Conservation (phyloP, 2,329 filamentous ascomycete genomes). For the Nothomitra cinnamomea region DNA sequence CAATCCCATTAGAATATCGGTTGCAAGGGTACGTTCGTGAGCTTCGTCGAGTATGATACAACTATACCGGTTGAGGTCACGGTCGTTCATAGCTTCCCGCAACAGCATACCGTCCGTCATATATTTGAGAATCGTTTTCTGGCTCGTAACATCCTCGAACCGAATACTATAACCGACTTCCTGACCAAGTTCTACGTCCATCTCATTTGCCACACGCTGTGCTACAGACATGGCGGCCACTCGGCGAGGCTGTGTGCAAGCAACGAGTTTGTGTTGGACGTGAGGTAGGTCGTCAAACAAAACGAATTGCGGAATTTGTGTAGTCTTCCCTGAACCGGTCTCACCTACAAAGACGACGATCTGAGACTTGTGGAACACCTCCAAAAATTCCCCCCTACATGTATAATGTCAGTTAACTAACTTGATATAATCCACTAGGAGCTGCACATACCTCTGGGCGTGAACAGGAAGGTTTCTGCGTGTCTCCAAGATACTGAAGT, state of each 20-base stretch:
- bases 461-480: slow-evolving; percentile 80
- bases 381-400: slow-evolving; percentile 68
- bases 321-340: slow-evolving; percentile 98
- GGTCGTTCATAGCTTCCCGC: slow-evolving; percentile 91
- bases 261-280: slow-evolving; percentile 70
- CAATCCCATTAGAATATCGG: slow-evolving; percentile 92
- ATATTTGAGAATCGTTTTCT: slow-evolving; percentile 89
- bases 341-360: slow-evolving; percentile 98
- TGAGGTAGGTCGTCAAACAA: slow-evolving; percentile 93
- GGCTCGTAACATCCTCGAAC: slow-evolving; percentile 87
- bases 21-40: slow-evolving; percentile 91
- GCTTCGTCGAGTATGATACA: slow-evolving; percentile 98
- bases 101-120: slow-evolving; percentile 99
- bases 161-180: slow-evolving; percentile 98
- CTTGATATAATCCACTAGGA: neutral
- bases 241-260: slow-evolving; percentile 93
- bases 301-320: slow-evolving; percentile 96
- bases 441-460: slow-evolving; percentile 54
- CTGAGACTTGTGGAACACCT: slow-evolving; percentile 83
- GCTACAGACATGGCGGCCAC: slow-evolving; percentile 98
- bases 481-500: slow-evolving; percentile 76
- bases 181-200: slow-evolving; percentile 82
- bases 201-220: slow-evolving; percentile 91
- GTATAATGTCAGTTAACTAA: neutral
- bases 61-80: slow-evolving; percentile 79